Base-by-base conservation (phyloP, 192 early-diverging fungal genomes). In the Backusella luteola region DNA sequence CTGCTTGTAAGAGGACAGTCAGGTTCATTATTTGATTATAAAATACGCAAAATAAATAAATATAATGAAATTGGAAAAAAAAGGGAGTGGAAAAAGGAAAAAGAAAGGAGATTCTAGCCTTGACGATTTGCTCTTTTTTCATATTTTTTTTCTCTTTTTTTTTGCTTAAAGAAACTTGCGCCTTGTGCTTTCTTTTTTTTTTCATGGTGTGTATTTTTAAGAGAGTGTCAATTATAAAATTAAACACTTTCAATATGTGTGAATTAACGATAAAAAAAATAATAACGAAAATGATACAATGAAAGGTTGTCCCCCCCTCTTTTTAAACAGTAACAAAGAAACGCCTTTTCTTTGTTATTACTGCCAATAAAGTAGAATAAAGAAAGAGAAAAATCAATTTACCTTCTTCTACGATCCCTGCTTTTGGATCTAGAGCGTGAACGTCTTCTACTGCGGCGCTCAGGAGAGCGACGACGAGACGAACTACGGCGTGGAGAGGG, bases 371-470 rank as follows among this genome's bases (percentile, higher is more conserved):
- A 41, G 21, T 23, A 32, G 21, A 71, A 71, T 21, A 71, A 39
- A 15, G 35, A 71, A 42, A 42, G 11, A 44, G 36, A 71, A 44
- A 71, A 44, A 36, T 38, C 44, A 34, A 42, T 67, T 66, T 76
- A 44, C 63, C 69, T 77, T 69, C 69, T 77, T 74, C 73, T 66
- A 74, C 56, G 73, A 66, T 74, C 56, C 34, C 73, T 74, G 52
- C 76, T 77, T 46, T 38, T 74, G 7, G 80, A 81, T 39, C 67
- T 56, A 67, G 76, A 77, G 7, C 68, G 76, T 34, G 76, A 77
- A 46, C 73, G 67, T 17, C 76, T 73, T 56, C 80, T 73, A 36
- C 52, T 63, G 26, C 71, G 44, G 34, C 69, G 76, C 53, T 76
- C 77, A 26, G 69, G 59, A 29, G 71, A 46, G 39, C 73, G 76